Evolutionary conservation across 768 basidiomycete species (phyloP).

Genomic region (Xerocomus brunneocitrinus): DNA sequence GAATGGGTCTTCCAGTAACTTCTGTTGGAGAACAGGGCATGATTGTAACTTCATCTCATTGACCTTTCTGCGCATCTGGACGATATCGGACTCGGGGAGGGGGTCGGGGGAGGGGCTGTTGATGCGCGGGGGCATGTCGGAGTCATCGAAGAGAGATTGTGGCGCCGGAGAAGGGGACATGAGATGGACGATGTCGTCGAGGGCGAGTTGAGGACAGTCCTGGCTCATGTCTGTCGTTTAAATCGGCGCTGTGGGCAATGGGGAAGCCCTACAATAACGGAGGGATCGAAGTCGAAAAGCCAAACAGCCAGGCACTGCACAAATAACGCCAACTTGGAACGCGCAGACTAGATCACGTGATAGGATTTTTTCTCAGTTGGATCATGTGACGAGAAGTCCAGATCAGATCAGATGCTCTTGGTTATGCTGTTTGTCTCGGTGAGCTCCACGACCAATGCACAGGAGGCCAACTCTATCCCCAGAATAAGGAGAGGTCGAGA

Average conservation of each 20-base stretch:
- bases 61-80: slow-evolving; percentile 44
- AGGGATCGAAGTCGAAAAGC: slow-evolving; percentile 29
- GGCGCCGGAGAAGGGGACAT: slow-evolving; percentile 49
- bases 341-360: slow-evolving; percentile 34
- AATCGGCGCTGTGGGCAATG: slow-evolving; percentile 6
- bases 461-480: too few relatives aligned
- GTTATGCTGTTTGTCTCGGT: too few relatives aligned
- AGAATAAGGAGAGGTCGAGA: too few relatives aligned
- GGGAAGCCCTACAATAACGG: slow-evolving; percentile 7
- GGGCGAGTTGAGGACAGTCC: slow-evolving; percentile 39
- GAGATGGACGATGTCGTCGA: slow-evolving; percentile 54
- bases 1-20: too few relatives aligned
- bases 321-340: slow-evolving; percentile 35
- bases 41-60: too few relatives aligned
- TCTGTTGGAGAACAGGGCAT: too few relatives aligned
- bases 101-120: slow-evolving; percentile 32
- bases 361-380: slow-evolving; percentile 15
- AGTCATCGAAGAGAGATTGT: slow-evolving; percentile 16
- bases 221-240: slow-evolving; percentile 24
- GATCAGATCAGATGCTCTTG: too few relatives aligned
- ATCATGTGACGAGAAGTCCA: slow-evolving; percentile 17
- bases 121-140: slow-evolving; percentile 15
- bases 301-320: slow-evolving; percentile 16
- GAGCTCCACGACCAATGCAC: too few relatives aligned
- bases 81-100: slow-evolving; percentile 45